Evolutionary conservation across 1,139 yeast genomes (phyloP), one percentile per base, ranked within the genome.

Genomic region (Wickerhamiella pararugosa): DNA sequence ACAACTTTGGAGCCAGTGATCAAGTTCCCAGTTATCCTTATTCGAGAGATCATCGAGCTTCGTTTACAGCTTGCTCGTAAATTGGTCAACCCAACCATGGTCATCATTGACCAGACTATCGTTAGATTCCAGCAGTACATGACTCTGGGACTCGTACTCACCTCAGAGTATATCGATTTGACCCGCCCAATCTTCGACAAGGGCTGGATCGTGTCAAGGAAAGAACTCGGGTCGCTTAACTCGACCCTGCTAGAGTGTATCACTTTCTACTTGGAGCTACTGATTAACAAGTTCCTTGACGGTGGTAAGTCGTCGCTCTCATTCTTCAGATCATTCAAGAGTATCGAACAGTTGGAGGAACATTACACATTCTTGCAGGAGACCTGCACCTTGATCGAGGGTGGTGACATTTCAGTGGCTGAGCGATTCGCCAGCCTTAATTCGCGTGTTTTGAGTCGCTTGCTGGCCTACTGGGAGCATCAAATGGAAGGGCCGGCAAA

Each of bases 31-130:
- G 70, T 86, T 56, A 76, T 75, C 49, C 66, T 90, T 42, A 78
- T 87, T 50, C 81, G 79, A 55, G 96, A 84, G 54, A 74, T 84
- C 41, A 79, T 87, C 40, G 73, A 71, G 37, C 73, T 83, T 36
- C 70, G 97, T 49, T 67, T 90, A 42, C 67, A 71, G 2, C 86
- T 84, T 56, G 94, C 97, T 4, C 70, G 73, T 58, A 79, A 80
- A 53, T 63, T 87, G 45, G 76, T 73, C 43, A 82, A 82, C 52
- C 95, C 95, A 1, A 86, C 97, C 0, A 75, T 86, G 74, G 81
- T 86, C 87, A 83, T 87, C 79, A 83, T 90, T 50, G 97, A 90
- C 59, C 96, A 87, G 61, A 81, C 84, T 74, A 73, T 90, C 50
- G 90, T 77, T 39, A 95, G 86, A 58, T 79, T 87, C 56, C 78